Evolutionary conservation across 495 filamentous ascomycete genomes (phyloP).

Genomic region (Penicillium roqueforti): DNA sequence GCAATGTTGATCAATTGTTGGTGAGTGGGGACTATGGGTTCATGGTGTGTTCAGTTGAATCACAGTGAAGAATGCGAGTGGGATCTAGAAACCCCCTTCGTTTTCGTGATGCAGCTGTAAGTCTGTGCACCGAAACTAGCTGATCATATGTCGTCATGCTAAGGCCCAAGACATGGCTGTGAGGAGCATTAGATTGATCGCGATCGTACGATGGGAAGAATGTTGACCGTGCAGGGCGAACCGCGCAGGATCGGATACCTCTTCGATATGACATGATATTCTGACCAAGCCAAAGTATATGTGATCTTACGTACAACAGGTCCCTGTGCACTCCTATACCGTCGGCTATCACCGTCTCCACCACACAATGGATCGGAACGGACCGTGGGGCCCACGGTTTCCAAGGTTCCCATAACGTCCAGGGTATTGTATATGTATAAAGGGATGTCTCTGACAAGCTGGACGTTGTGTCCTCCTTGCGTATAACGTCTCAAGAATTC

Average conservation of each 20-base stretch:
- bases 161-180: not conserved
- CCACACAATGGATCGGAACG: constrained; percentile 5
- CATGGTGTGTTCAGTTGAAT: not conserved
- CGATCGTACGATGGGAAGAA: not conserved
- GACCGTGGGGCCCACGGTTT: constrained; percentile 5
- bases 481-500: not conserved
- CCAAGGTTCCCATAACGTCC: not conserved
- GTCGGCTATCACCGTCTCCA: not conserved
- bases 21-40: not conserved
- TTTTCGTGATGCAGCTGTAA: not conserved
- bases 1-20: not conserved
- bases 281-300: no score
- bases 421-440: not conserved
- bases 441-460: not conserved
- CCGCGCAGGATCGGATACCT: not conserved
- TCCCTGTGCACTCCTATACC: no score
- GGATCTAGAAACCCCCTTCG: not conserved
- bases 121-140: not conserved
- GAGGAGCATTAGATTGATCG: not conserved
- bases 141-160: constrained; percentile 1
- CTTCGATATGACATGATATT: not conserved
- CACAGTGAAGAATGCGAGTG: not conserved
- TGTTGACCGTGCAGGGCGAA: not conserved
- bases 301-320: no score
- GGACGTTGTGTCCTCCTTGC: not conserved